phyloP scores from a whole-genome alignment of 2,329 filamentous ascomycete species.

The Sclerotinia borealis region DNA sequence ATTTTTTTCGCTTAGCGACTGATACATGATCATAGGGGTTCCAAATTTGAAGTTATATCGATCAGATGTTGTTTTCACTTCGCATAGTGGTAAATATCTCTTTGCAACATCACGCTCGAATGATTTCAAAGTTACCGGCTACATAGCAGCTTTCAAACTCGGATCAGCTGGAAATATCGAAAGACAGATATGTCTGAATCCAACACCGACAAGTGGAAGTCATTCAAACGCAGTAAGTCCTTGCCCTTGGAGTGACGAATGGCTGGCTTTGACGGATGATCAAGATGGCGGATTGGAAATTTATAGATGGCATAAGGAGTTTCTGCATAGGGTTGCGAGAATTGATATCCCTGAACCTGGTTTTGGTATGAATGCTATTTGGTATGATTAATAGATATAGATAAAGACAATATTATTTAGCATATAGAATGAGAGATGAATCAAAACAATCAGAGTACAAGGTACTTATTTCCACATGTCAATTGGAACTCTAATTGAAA shows the following conservation, averaged over 20 bases:
- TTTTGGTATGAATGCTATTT: conserved; percentile 95
- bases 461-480: not conserved
- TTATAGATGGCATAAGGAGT: conserved; percentile 80
- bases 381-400: conserved; percentile 62
- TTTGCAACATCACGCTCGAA: conserved; percentile 83
- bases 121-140: conserved; percentile 68
- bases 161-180: conserved; percentile 64
- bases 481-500: too few species aligned
- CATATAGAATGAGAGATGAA: not conserved
- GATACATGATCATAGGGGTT: conserved; percentile 8
- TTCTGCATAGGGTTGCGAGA: conserved; percentile 68
- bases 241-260: conserved; percentile 79
- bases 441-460: not conserved
- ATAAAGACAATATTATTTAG: not conserved
- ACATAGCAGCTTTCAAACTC: conserved; percentile 74
- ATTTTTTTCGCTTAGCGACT: not conserved
- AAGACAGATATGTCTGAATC: conserved; percentile 71
- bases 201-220: conserved; percentile 79
- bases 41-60: conserved; percentile 59
- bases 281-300: conserved; percentile 84
- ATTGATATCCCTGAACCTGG: conserved; percentile 78
- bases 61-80: conserved; percentile 74
- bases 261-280: conserved; percentile 84
- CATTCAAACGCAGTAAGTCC: conserved; percentile 86
- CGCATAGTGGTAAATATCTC: conserved; percentile 63